Evolutionary conservation across 2,329 filamentous ascomycete genomes (phyloP), one percentile per base, ranked within the genome.

Genomic region (Geosmithia morbida): DNA sequence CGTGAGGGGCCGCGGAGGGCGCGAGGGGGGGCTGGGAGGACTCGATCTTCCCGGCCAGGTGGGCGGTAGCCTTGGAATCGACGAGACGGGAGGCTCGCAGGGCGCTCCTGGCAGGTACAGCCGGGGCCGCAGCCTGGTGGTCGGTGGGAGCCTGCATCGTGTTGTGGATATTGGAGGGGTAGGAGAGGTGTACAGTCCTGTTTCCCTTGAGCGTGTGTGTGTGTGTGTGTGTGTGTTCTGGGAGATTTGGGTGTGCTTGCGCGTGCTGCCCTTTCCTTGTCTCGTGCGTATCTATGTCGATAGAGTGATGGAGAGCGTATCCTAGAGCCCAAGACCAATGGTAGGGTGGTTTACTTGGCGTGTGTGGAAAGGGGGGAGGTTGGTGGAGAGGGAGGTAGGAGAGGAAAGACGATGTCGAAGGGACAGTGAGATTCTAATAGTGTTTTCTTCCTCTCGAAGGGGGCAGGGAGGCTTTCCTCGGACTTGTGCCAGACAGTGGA

Each of bases 1-100:
- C 73, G 57, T 80, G 77, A 6, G 76, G 73, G 2, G 68, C 64
- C 19, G 66, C 62, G 44, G 68, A 62, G 14, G 63, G 55, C 44
- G 64, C 55, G 41, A 61, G 57, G 20, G 58, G 55, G 17, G 59
- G 60, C 37, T 59, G 56, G 30, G 22, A 26, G 33, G 33, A 37
- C 6, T 37, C 33, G 33, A 37, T 11, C 33, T 61, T 56, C 20
- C 50, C 40, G 26, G 54, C 48, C 41, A 61, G 41, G 42, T 14
- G 14, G 33, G 33, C 33, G 3, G 33, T 42, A 4, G 40, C 20
- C 39, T 48, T 50, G 22, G 48, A n/a, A 18, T 37, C 18, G 39
- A 55, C 55, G 14, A 72, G 45, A 29, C 61, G 61, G 4, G 70
- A 72, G 16, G 60, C 56, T 48, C 71, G 60, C 26, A 69, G 62